Base-by-base conservation (phyloP, 371 early-diverging fungal genomes). In the Cokeromyces recurvatus region DNA sequence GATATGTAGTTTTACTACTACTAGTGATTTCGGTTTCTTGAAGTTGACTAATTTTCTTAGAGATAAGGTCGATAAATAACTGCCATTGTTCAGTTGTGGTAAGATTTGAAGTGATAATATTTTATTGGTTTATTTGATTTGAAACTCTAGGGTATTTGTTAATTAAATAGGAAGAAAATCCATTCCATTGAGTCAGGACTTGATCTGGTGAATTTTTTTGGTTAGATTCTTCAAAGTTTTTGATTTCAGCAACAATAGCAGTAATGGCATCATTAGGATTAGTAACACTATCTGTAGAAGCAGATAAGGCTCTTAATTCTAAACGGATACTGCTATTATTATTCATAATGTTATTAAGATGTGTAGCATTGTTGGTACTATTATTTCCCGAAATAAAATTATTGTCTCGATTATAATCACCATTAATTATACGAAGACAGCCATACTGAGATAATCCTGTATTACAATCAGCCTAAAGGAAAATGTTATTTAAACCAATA, bases 361-460 rank as follows among this genome's bases (percentile, higher is more conserved):
- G 47, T 32, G 37, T 11, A 14, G 38, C 25, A 20, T 23, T 34
- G 24, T 23, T 24, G n/a, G 43, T 7, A 22, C 38, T 19, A 27
- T 10, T 42, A 24, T 16, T 34, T 8, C 15, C 41, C 15, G 17
- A 19, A 14, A 38, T 20, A 21, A 40, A 47, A 36, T 55, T 55
- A 31, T 55, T 55, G 10, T 55, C 49, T 23, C 21, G 43, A 8
- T 32, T 53, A 22, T 77, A 77, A 43, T 70, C 60, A 15, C 72
- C 74, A 17, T 61, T 46, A 20, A 77, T 40, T 24, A 77, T 57
- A 24, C 39, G 39, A 32, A 49, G 43, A 35, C 77, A 77, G 14
- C 77, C 77, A 9, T 64, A 50, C 16, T 59, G 64, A 4, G 74
- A 71, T 49, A 43, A 46, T 43, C 65, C 52, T 29, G 61, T 59